Percentiles rank a stretch among this genome's conserved stretches.
These are phyloP conservation scores for Cantharellus anzutake DNA, from an alignment of 768 basidiomycete species.

Conservation along the genomic window DNA sequence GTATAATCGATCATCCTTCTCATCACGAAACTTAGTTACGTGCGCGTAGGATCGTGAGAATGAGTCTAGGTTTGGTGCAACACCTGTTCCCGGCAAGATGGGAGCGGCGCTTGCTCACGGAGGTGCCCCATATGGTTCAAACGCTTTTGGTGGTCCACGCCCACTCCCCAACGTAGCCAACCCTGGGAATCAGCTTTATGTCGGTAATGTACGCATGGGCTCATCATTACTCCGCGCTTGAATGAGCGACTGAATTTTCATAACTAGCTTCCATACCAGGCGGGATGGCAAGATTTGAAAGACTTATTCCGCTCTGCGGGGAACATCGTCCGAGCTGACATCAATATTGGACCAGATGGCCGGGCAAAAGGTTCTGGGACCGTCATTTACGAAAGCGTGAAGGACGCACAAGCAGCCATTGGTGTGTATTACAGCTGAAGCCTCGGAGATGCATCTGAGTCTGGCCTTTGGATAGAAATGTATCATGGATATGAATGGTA, in stretches of 20 bases:
- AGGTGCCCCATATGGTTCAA: constrained; percentile 20
- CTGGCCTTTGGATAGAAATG: constrained; percentile 39
- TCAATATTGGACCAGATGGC: constrained; percentile 73
- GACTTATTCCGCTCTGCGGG: constrained; percentile 91
- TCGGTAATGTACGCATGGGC: constrained; percentile 48
- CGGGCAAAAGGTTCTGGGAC: constrained; percentile 87
- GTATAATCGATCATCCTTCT: constrained; percentile 10
- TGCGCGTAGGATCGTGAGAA: constrained; percentile 74
- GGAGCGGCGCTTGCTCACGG: constrained; percentile 64
- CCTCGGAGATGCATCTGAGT: not conserved
- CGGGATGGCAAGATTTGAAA: constrained; percentile 98
- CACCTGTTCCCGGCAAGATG: constrained; percentile 89
- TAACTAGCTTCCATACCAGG: constrained; percentile 30
- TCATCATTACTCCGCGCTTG: not conserved
- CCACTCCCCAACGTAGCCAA: constrained; percentile 33
- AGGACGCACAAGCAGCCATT: constrained; percentile 51
- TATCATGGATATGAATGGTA: constrained; percentile 98
- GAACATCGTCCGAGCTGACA: constrained; percentile 76
- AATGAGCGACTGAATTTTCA: not conserved
- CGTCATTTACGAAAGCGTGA: constrained; percentile 49
- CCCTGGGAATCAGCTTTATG: constrained; percentile 85
- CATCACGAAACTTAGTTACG: not conserved
- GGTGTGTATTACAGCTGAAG: not conserved
- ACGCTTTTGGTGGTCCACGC: constrained; percentile 60
- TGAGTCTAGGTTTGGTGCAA: constrained; percentile 86